A percentile compares a stretch with the other conserved stretches of the same genome.
Evolutionary conservation across 441 rosid species (phyloP).

Genomic region (Syzygium syzygioides): DNA sequence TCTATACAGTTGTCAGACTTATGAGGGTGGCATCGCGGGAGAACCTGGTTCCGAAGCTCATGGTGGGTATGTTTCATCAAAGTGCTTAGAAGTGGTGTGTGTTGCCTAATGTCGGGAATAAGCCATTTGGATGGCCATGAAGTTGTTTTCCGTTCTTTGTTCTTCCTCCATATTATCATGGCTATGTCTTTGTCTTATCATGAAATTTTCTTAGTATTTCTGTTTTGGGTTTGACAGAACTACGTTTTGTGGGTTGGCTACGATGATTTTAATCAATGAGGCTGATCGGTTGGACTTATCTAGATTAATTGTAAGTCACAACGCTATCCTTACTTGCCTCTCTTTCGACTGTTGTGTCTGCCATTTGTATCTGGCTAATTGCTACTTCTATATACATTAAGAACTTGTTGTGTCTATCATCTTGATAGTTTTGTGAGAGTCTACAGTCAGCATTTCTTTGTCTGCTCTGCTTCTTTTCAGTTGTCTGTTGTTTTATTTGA

Average conservation of each 20-base stretch:
- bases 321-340: not conserved
- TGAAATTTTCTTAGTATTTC: constrained; percentile 7
- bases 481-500: not conserved
- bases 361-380: not conserved
- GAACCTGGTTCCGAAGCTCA: constrained; percentile 98
- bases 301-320: constrained; percentile 54
- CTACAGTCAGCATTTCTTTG: not conserved
- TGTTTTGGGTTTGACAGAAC: constrained; percentile 43
- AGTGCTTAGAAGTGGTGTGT: not conserved
- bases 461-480: not conserved
- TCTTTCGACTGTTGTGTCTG: not conserved
- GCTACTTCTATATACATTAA: not conserved
- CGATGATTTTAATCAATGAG: constrained; percentile 82
- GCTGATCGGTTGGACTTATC: constrained; percentile 61
- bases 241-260: constrained; percentile 91
- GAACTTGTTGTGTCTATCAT: not conserved
- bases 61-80: constrained; percentile 73
- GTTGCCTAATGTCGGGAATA: not conserved
- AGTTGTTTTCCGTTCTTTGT: not conserved
- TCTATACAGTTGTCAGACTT: constrained; percentile 80
- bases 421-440: not conserved
- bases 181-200: not conserved
- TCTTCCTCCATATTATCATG: not conserved
- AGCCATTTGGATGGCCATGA: not conserved
- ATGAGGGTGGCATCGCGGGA: constrained; percentile 95